Percentiles rank a stretch among this genome's conserved stretches.
Conservation (phyloP, 805 yeast genomes). For the Tetrapisispora arboricola region DNA sequence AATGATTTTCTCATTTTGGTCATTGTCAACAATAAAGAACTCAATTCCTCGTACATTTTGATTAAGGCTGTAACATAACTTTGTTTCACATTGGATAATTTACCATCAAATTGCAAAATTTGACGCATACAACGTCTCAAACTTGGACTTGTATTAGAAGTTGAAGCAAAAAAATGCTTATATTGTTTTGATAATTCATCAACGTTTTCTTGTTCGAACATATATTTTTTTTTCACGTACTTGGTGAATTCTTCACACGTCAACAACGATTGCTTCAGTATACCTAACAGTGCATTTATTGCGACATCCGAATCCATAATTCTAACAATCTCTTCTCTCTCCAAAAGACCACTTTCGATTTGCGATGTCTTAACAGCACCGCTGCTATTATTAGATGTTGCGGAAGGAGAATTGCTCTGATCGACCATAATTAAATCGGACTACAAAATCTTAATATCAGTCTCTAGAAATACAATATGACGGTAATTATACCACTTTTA, state of each 20-base stretch:
- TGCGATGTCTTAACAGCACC: neutral
- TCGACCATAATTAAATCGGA: neutral
- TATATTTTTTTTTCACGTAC: conserved; percentile 67
- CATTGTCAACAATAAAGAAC: conserved; percentile 58
- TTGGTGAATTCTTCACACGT: conserved; percentile 80
- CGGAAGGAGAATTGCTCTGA: neutral
- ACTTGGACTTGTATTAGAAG: conserved; percentile 29
- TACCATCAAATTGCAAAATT: conserved; percentile 70
- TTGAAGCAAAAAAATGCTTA: conserved; percentile 32
- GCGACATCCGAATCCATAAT: conserved; percentile 65
- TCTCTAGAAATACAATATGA: too few species aligned
- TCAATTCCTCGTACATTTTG: conserved; percentile 77
- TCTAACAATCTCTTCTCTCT: conserved; percentile 40
- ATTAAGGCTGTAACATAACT: conserved; percentile 72
- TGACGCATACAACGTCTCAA: conserved; percentile 57
- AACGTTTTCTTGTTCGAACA: conserved; percentile 68
- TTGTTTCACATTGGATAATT: conserved; percentile 56
- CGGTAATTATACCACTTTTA: too few species aligned
- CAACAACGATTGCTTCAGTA: conserved; percentile 69
- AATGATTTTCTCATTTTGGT: conserved; percentile 61
- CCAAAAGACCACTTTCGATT: conserved; percentile 27
- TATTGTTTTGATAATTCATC: conserved; percentile 66
- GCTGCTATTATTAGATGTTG: neutral
- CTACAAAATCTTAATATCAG: too few species aligned
- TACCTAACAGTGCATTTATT: conserved; percentile 55